A percentile compares a stretch with the other conserved stretches of the same genome.
Conservation (phyloP, 495 filamentous ascomycete genomes). For the Jackrogersella minutella region DNA sequence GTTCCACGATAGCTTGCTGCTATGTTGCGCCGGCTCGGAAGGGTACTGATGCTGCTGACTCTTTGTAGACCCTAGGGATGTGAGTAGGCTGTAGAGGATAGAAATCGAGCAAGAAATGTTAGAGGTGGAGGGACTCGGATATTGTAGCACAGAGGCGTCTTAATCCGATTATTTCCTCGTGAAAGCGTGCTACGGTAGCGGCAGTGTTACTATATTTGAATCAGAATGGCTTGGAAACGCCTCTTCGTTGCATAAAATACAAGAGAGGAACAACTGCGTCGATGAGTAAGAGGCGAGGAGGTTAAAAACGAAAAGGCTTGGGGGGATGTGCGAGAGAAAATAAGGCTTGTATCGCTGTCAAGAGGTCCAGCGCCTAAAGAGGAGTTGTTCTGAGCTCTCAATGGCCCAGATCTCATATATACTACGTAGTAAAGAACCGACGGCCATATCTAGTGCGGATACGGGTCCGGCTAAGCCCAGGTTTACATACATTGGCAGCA, state of each 20-base stretch:
- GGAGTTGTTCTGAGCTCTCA: slow-evolving; percentile 48
- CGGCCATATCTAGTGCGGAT: slow-evolving; percentile 50
- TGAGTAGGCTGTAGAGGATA: slow-evolving; percentile 32
- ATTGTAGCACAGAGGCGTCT: slow-evolving; percentile 36
- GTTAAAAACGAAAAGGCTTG: slow-evolving; percentile 39
- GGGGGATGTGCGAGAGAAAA: slow-evolving; percentile 48
- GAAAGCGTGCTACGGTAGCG: slow-evolving; percentile 41
- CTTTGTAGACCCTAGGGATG: slow-evolving; percentile 19
- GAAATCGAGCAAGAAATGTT: slow-evolving; percentile 37
- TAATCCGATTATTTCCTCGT: slow-evolving; percentile 45
- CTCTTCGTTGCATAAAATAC: slow-evolving; percentile 43
- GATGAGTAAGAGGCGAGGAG: slow-evolving; percentile 46
- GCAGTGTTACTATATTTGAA: slow-evolving; percentile 46
- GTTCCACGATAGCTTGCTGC: slow-evolving; percentile 43
- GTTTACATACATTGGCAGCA: slow-evolving; percentile 44
- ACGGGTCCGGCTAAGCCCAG: slow-evolving; percentile 49
- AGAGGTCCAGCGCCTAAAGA: slow-evolving; percentile 48
- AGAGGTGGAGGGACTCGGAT: slow-evolving; percentile 31
- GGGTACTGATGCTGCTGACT: slow-evolving; percentile 34
- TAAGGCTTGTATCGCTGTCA: slow-evolving; percentile 47
- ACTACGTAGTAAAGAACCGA: slow-evolving; percentile 47
- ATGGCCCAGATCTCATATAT: slow-evolving; percentile 48
- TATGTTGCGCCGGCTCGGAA: slow-evolving; percentile 40
- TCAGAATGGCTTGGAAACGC: slow-evolving; percentile 39
- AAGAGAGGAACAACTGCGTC: slow-evolving; percentile 44